A percentile compares a stretch with the other conserved stretches of the same genome.
phyloP scores from a whole-genome alignment of 768 basidiomycete genomes.

The Leucocoprinus leucothites region DNA sequence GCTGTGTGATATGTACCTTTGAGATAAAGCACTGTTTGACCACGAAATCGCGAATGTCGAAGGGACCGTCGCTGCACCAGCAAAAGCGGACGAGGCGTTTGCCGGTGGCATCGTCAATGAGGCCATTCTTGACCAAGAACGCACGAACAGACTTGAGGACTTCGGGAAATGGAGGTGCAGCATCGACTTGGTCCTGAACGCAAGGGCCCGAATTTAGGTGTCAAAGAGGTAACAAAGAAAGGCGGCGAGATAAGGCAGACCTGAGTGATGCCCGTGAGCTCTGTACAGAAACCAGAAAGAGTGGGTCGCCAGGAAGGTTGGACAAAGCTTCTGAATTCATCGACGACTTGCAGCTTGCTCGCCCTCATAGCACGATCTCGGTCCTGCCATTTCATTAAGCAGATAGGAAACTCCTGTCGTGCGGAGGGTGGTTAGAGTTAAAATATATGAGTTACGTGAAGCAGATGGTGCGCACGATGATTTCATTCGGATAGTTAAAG shows the following conservation, averaged over 20 bases:
- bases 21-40: constrained; percentile 91
- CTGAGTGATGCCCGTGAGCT: constrained; percentile 91
- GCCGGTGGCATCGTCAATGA: constrained; percentile 60
- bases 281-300: constrained; percentile 80
- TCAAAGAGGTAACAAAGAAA: background rate
- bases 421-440: background rate
- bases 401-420: constrained; percentile 88
- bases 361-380: constrained; percentile 47
- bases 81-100: constrained; percentile 61
- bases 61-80: constrained; percentile 86
- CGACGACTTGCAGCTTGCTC: constrained; percentile 61
- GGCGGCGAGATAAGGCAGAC: constrained; percentile 39
- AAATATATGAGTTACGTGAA: background rate
- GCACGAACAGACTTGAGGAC: constrained; percentile 59
- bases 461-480: constrained; percentile 64
- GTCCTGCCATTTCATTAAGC: constrained; percentile 81
- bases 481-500: constrained; percentile 91
- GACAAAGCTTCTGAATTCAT: constrained; percentile 87
- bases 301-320: constrained; percentile 82
- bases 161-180: constrained; percentile 70
- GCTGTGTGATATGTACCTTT: constrained; percentile 41
- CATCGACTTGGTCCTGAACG: constrained; percentile 74
- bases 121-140: constrained; percentile 69
- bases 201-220: background rate
- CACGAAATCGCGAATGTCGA: constrained; percentile 80